These are phyloP conservation scores for Neofusicoccum sp. DNA, from an alignment of 2,329 filamentous ascomycete genomes.

Conservation along the genomic window DNA sequence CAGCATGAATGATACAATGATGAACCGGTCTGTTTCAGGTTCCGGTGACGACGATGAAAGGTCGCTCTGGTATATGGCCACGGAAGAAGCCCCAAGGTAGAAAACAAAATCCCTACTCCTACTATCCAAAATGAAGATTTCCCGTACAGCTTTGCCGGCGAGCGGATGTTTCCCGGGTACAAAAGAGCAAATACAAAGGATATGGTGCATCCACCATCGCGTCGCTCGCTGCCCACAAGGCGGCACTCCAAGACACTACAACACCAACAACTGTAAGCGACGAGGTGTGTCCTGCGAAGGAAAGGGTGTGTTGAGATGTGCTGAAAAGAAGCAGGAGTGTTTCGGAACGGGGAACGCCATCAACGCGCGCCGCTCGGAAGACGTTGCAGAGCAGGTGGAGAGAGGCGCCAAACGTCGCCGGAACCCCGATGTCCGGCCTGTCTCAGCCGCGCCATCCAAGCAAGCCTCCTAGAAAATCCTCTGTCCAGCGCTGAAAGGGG, in stretches of 20 bases:
- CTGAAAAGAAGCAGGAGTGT: neutral
- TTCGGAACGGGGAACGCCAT: neutral
- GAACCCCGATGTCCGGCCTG: constrained; percentile 7
- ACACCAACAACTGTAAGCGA: neutral
- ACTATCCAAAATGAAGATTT: neutral
- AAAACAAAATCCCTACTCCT: neutral
- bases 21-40: no score
- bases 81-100: neutral
- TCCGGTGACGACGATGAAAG: neutral
- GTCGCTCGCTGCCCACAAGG: neutral
- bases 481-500: neutral
- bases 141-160: neutral
- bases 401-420: neutral
- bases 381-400: neutral
- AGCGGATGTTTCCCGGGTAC: neutral
- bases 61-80: neutral
- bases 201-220: constrained; percentile 1
- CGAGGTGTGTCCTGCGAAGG: neutral
- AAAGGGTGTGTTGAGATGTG: no score
- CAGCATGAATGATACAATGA: neutral
- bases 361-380: neutral
- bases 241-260: constrained; percentile 1
- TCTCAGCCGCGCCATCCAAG: neutral
- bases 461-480: neutral
- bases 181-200: neutral